Percentiles rank a stretch among this genome's conserved stretches.
These are phyloP conservation scores for Pseudocohnilembus persalinus DNA, from an alignment of 169 alveolate genomes.

Conservation along the genomic window DNA sequence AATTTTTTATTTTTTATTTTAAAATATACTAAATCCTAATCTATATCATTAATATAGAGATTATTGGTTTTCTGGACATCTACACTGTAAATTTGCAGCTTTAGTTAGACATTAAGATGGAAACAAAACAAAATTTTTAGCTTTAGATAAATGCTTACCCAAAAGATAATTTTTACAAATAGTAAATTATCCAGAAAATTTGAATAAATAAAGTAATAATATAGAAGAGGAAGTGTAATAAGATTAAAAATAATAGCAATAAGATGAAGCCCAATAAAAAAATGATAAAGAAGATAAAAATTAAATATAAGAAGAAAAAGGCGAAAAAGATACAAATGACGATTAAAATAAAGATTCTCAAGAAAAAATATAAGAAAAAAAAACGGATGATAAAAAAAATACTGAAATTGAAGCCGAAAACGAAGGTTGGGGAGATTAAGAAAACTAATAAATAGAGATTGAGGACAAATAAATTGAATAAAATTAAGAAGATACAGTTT, in stretches of 20 bases:
- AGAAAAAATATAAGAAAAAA: too few relatives aligned
- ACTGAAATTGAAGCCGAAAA: too few relatives aligned
- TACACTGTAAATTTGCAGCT: slow-evolving; percentile 77
- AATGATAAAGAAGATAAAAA: background rate
- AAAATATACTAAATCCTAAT: background rate
- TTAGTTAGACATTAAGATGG: background rate
- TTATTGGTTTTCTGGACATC: slow-evolving; percentile 80
- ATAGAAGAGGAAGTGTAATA: too few relatives aligned
- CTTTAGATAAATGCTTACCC: slow-evolving; percentile 69
- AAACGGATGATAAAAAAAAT: too few relatives aligned
- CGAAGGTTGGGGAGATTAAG: too few relatives aligned
- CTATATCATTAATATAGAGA: background rate
- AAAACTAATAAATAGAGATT: too few relatives aligned
- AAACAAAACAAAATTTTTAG: slow-evolving; percentile 44
- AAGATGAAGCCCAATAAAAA: background rate
- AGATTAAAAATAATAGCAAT: too few relatives aligned
- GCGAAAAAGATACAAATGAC: background rate
- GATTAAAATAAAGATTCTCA: background rate
- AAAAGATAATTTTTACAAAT: slow-evolving; percentile 52
- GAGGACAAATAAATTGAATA: too few relatives aligned
- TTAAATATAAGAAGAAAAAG: background rate
- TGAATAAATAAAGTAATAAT: too few relatives aligned
- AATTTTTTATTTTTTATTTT: background rate
- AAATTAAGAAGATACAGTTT: background rate
- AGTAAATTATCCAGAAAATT: background rate